A percentile compares a stretch with the other conserved stretches of the same genome.
Evolutionary conservation across 1,284 basidiomycete species (phyloP).

Genomic region (Trametes polyzona): DNA sequence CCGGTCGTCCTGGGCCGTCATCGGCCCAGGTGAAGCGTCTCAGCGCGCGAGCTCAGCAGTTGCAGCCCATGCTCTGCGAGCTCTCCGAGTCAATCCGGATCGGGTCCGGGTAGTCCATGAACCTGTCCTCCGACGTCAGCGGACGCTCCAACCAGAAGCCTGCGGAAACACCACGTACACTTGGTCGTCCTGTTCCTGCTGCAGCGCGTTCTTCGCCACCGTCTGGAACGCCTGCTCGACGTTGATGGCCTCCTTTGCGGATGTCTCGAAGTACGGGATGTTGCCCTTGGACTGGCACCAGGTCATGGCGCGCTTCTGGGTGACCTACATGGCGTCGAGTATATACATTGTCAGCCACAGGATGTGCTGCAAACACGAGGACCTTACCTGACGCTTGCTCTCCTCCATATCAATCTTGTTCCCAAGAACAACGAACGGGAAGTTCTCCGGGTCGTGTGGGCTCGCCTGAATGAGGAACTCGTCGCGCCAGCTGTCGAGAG

Average conservation of each 20-base stretch:
- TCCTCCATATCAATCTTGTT: conserved; percentile 99
- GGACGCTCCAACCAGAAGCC: background rate
- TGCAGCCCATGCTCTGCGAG: conserved; percentile 92
- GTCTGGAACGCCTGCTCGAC: conserved; percentile 99
- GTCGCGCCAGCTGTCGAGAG: conserved; percentile 96
- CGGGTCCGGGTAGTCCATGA: conserved; percentile 98
- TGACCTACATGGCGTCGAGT: conserved; percentile 62
- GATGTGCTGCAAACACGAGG: background rate
- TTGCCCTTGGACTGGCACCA: conserved; percentile 99
- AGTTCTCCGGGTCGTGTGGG: conserved; percentile 98
- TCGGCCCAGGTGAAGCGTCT: conserved; percentile 16
- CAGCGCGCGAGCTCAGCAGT: conserved; percentile 63
- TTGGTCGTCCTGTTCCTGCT: conserved; percentile 96
- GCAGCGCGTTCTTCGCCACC: conserved; percentile 97
- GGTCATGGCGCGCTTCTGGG: conserved; percentile 99
- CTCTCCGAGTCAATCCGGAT: conserved; percentile 96
- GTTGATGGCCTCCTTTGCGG: conserved; percentile 99
- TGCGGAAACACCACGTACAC: conserved; percentile 58
- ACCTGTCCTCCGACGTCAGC: conserved; percentile 52
- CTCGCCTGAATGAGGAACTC: conserved; percentile 98
- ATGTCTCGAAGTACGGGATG: conserved; percentile 99
- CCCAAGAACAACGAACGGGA: conserved; percentile 97
- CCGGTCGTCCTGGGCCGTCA: conserved; percentile 24
- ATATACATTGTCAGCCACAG: background rate
- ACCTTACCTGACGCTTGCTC: conserved; percentile 91